Conservation (phyloP, 2,329 filamentous ascomycete genomes). For the Monosporascus sp. region DNA sequence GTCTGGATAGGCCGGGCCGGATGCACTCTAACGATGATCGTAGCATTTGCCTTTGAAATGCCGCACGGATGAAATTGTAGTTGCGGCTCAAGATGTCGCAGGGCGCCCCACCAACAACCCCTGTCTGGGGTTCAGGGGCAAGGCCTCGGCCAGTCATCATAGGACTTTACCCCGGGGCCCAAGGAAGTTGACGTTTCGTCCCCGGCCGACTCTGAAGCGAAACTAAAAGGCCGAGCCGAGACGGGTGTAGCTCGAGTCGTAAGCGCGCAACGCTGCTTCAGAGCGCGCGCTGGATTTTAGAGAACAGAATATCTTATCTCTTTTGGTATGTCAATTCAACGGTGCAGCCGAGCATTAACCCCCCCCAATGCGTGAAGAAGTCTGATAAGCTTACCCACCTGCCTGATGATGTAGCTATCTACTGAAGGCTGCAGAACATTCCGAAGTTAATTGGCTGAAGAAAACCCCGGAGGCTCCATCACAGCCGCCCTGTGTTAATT, state of each 20-base stretch:
- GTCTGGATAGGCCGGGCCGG: too few species aligned
- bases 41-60: not conserved
- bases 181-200: conserved; percentile 33
- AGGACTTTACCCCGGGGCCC: conserved; percentile 13
- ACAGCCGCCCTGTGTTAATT: too few species aligned
- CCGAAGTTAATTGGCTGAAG: too few species aligned
- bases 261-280: not conserved
- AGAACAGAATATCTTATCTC: not conserved
- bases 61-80: not conserved
- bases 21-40: too few species aligned
- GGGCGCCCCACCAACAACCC: conserved; percentile 17
- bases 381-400: too few species aligned
- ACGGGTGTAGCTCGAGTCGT: not conserved
- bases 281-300: not conserved
- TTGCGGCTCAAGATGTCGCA: conserved; percentile 32
- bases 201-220: conserved; percentile 32
- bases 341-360: too few species aligned
- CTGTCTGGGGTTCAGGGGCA: conserved; percentile 1
- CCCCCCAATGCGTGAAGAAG: too few species aligned
- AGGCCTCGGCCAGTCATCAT: conserved; percentile 16
- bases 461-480: too few species aligned
- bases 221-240: conserved; percentile 11
- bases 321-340: not conserved
- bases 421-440: too few species aligned
- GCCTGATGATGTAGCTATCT: too few species aligned